These are phyloP conservation scores for Talaromyces atroroseus DNA, from an alignment of 2,329 filamentous ascomycete genomes.

Conservation along the genomic window DNA sequence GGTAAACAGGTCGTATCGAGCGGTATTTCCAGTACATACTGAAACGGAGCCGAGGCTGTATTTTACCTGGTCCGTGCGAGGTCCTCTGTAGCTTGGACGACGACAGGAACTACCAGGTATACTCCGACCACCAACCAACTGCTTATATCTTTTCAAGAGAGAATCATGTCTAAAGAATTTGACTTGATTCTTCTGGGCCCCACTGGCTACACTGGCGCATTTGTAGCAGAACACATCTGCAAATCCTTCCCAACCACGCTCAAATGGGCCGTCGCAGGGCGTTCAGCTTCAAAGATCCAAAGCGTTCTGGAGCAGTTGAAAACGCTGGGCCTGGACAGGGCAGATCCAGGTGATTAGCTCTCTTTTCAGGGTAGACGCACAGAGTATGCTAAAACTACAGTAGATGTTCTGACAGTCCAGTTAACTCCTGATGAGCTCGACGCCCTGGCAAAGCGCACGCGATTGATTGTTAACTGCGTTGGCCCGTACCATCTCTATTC, in stretches of 20 bases:
- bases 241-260: slow-evolving; percentile 66
- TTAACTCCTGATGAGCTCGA: slow-evolving; percentile 48
- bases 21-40: not conserved
- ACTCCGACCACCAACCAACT: not conserved
- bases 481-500: slow-evolving; percentile 62
- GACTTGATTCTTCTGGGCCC: slow-evolving; percentile 64
- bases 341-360: slow-evolving; percentile 56
- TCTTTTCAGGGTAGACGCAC: not conserved
- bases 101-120: not conserved
- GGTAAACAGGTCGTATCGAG: too few relatives aligned
- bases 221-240: slow-evolving; percentile 70
- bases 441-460: slow-evolving; percentile 50
- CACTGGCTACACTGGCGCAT: slow-evolving; percentile 76
- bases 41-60: not conserved
- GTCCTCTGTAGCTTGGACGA: not conserved
- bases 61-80: not conserved
- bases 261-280: slow-evolving; percentile 83
- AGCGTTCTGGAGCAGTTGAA: slow-evolving; percentile 62
- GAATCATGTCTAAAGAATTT: slow-evolving; percentile 47
- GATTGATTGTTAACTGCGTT: slow-evolving; percentile 56
- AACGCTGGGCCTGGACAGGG: slow-evolving; percentile 61
- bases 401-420: slow-evolving; percentile 43
- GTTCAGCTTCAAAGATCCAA: slow-evolving; percentile 70
- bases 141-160: not conserved
- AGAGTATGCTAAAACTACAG: not conserved